These are phyloP conservation scores for Nakataea oryzae DNA, from an alignment of 2,329 filamentous ascomycete genomes.

Conservation along the genomic window DNA sequence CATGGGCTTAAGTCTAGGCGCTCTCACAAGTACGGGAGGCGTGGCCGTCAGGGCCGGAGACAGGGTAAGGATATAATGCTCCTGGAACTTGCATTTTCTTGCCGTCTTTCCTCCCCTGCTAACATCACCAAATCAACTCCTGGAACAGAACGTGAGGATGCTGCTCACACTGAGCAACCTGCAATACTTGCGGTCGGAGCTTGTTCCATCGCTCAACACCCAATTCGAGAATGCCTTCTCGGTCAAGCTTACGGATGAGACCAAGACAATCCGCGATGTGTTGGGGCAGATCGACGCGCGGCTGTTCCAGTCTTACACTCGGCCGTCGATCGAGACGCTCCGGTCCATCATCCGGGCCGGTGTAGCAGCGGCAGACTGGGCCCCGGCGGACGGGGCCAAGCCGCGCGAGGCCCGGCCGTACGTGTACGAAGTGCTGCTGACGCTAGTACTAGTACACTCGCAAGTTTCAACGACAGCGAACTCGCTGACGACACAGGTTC, in stretches of 20 bases:
- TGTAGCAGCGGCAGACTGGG: constrained; percentile 63
- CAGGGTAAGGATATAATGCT: constrained; percentile 31
- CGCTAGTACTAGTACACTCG: constrained; percentile 82
- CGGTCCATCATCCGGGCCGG: constrained; percentile 62
- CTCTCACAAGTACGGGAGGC: background rate
- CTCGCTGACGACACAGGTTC: constrained; percentile 66
- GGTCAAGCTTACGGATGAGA: constrained; percentile 88
- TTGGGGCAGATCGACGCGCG: constrained; percentile 82
- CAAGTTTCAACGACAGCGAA: constrained; percentile 74
- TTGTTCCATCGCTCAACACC: constrained; percentile 79
- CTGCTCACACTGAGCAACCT: constrained; percentile 91
- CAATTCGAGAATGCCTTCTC: constrained; percentile 92
- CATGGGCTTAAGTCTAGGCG: background rate
- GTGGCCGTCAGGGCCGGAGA: constrained; percentile 44
- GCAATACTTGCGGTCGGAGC: constrained; percentile 66
- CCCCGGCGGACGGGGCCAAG: constrained; percentile 40
- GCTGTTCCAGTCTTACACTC: constrained; percentile 87
- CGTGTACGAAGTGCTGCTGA: constrained; percentile 77
- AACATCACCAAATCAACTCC: background rate
- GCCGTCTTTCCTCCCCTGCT: background rate
- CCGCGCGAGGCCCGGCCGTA: constrained; percentile 77
- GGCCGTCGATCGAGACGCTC: constrained; percentile 60
- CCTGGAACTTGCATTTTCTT: background rate
- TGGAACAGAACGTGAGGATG: constrained; percentile 71
- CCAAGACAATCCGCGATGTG: constrained; percentile 83